Percentiles rank a stretch among this genome's conserved stretches.
Evolutionary conservation across 495 filamentous ascomycete genomes (phyloP).

Genomic region (Tuber melanosporum): DNA sequence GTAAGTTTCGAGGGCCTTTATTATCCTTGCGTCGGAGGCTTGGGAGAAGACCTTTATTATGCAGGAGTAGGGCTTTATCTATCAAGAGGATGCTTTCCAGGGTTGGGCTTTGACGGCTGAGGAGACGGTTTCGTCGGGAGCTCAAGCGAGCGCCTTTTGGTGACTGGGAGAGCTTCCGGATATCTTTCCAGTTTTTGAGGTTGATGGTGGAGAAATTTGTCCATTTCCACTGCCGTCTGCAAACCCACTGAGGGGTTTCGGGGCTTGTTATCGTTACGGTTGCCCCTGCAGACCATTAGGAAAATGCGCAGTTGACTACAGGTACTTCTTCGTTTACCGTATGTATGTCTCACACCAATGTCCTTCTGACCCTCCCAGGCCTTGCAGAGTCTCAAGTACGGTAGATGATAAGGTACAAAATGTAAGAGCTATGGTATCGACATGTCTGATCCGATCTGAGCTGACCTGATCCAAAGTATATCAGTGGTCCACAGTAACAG

Average conservation of each 20-base stretch:
- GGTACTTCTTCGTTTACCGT: neutral
- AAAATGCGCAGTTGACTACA: neutral
- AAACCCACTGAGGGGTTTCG: neutral
- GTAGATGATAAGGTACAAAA: neutral
- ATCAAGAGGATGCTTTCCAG: constrained; percentile 43
- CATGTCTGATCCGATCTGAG: neutral
- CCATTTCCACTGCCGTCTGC: constrained; percentile 9
- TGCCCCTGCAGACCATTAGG: neutral
- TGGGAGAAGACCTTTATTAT: constrained; percentile 42
- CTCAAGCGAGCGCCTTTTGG: constrained; percentile 40
- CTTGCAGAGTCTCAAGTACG: neutral
- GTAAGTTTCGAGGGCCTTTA: constrained; percentile 43
- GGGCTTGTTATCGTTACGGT: neutral
- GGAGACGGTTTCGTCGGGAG: constrained; percentile 43
- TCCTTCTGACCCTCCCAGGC: neutral
- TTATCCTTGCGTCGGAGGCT: constrained; percentile 38
- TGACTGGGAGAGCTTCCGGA: constrained; percentile 41
- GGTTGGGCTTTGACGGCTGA: constrained; percentile 8
- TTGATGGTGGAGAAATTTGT: constrained; percentile 44
- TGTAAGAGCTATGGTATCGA: neutral
- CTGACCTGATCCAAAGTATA: neutral
- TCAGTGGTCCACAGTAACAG: neutral
- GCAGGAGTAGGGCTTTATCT: constrained; percentile 39
- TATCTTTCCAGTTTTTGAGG: constrained; percentile 46
- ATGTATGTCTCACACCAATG: neutral